Conservation (phyloP, 345 rosid species). For the Rhodamnia argentea region DNA sequence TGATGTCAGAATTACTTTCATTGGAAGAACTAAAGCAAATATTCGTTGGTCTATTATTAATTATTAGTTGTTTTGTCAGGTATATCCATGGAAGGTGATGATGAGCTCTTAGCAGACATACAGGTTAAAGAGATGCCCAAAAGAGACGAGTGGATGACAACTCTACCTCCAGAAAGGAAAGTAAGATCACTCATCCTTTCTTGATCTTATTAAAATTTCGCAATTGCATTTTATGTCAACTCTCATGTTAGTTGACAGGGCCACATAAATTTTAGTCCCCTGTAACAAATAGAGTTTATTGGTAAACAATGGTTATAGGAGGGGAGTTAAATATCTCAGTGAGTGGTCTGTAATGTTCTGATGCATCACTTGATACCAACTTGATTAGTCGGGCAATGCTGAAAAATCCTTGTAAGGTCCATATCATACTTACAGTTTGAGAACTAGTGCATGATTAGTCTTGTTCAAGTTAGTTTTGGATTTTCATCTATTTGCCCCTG, state of each 20-base stretch:
- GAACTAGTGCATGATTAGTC: background rate
- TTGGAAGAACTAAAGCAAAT: background rate
- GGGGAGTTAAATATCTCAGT: background rate
- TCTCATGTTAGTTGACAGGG: background rate
- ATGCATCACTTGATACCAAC: background rate
- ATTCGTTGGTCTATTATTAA: background rate
- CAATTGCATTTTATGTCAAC: background rate
- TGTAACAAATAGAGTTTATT: background rate
- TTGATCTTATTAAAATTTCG: background rate
- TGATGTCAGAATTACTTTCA: background rate
- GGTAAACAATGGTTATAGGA: background rate
- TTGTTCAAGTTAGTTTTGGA: background rate
- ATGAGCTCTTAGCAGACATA: slow-evolving; percentile 59
- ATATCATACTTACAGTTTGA: background rate
- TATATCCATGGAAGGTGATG: slow-evolving; percentile 94
- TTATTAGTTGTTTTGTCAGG: slow-evolving; percentile 27
- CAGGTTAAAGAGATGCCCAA: slow-evolving; percentile 58
- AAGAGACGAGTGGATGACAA: slow-evolving; percentile 99
- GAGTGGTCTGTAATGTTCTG: background rate
- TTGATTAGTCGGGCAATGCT: background rate
- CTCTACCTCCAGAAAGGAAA: slow-evolving; percentile 85
- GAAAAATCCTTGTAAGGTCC: background rate
- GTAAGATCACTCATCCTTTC: slow-evolving; percentile 23
- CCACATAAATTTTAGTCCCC: background rate
- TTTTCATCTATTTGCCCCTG: background rate